Evolutionary conservation across 23 red algal species (phyloP).

Genomic region (Chondrus crispus): DNA sequence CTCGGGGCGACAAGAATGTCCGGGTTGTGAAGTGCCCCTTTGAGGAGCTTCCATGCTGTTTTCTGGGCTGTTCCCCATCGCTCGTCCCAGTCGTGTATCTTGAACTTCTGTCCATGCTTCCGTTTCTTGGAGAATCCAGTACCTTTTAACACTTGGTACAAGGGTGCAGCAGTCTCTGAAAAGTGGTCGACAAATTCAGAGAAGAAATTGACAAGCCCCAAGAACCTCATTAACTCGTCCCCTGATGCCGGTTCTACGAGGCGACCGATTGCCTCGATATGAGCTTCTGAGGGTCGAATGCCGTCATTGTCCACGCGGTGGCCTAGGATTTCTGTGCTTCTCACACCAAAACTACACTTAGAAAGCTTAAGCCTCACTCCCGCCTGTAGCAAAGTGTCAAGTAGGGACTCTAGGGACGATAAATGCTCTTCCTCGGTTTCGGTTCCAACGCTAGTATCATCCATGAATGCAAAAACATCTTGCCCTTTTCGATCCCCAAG

Average conservation of each 20-base stretch:
- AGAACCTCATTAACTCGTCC: neutral
- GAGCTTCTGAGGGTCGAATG: too few species aligned
- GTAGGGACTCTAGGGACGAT: too few species aligned
- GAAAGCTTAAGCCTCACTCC: too few species aligned
- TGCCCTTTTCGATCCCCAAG: too few species aligned
- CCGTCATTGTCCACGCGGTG: too few species aligned
- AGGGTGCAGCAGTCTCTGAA: neutral
- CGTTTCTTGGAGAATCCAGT: neutral
- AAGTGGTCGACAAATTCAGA: conserved; percentile 20
- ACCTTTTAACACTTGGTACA: conserved; percentile 25
- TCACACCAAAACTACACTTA: too few species aligned
- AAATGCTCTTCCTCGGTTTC: too few species aligned
- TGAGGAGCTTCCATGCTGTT: neutral
- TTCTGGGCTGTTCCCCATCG: neutral
- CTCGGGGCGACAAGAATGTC: neutral
- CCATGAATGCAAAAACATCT: too few species aligned
- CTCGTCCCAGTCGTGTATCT: conserved; percentile 7
- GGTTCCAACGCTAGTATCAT: too few species aligned
- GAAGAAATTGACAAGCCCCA: conserved; percentile 14
- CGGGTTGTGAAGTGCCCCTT: neutral
- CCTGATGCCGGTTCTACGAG: neutral
- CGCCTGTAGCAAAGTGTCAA: too few species aligned
- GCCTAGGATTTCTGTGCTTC: too few species aligned
- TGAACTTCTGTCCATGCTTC: neutral
- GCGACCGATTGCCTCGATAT: neutral